Evolutionary conservation across 2,329 filamentous ascomycete genomes (phyloP), one percentile per base, ranked within the genome.

Genomic region (Dothideomycetidae sp.): DNA sequence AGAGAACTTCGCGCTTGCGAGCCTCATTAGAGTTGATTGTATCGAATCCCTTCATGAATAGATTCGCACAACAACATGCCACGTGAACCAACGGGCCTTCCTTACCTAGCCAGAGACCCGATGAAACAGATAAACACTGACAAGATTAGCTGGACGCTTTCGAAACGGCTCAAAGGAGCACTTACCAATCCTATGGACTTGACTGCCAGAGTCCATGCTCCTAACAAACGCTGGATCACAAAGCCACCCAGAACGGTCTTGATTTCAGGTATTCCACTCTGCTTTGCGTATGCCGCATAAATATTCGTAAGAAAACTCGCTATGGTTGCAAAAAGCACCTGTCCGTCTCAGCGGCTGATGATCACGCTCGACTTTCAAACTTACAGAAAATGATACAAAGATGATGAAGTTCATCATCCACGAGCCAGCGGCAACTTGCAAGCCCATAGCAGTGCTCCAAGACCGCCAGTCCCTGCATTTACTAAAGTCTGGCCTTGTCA

Each of bases 221-320:
- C 83, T 52, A 96, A 66, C 50, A 96, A 93, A 42, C 78, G 73
- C 43, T 78, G 72, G 44, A 98, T 94, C 19, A 98, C 78, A 56
- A 94, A 94, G 4, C 88, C 88, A 29, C 88, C 88, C 37, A 98
- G 64, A 5, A 98, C 74, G 2, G 86, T 94, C 66, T 98, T 98
- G 61, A 98, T 92, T 64, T 98, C 88, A 4, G 88, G 85, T 48
- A 98, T 94, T 60, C 88, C 88, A 55, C 84, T 93, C 53, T 96
- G 88, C 55, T 81, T 88, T 33, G 88, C 88, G 59, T 93, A 83
- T 4, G 81, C 67, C 15, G 83, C 84, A 58, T 86, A 96, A 49
- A 79, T 74, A 49, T 79, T 75, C 10, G 96, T 86, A 37, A 96
- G 63, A 37, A 86, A 54, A 37, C 80, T 82, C 7, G 90, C 84